Evolutionary conservation across 2,329 filamentous ascomycete species (phyloP).

Genomic region (Scedosporium aurantiacum): DNA sequence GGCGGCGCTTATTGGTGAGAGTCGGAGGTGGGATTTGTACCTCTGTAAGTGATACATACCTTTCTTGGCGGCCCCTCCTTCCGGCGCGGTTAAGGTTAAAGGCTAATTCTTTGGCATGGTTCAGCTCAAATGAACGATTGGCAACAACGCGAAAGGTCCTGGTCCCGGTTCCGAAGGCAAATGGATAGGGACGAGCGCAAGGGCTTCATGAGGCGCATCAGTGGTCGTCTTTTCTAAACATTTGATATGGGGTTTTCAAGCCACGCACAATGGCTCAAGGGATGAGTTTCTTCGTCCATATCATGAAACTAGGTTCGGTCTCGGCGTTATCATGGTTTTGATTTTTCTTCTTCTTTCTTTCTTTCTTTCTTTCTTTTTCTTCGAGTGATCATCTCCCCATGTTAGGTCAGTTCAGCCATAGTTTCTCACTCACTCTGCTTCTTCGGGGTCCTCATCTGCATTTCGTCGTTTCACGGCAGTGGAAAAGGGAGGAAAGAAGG

Average conservation of each 20-base stretch:
- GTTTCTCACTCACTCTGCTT: background rate
- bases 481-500: background rate
- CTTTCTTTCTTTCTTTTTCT: background rate
- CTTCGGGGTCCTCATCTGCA: background rate
- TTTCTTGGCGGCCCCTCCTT: background rate
- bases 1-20: slow-evolving; percentile 45
- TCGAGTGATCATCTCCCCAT: background rate
- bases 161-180: slow-evolving; percentile 30
- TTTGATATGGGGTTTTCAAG: too few species aligned
- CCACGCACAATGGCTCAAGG: too few species aligned
- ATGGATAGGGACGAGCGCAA: slow-evolving; percentile 17
- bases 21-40: slow-evolving; percentile 50
- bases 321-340: background rate
- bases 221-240: slow-evolving; percentile 3
- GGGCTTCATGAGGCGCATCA: slow-evolving; percentile 8
- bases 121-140: slow-evolving; percentile 39
- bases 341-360: background rate
- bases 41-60: slow-evolving; percentile 32
- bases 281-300: background rate
- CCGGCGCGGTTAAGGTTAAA: slow-evolving; percentile 6
- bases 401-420: background rate
- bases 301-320: background rate
- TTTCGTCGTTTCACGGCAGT: background rate
- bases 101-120: slow-evolving; percentile 9
- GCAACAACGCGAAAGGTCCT: slow-evolving; percentile 39